phyloP scores from a whole-genome alignment of 495 filamentous ascomycete species.

The Annulohypoxylon nitens region DNA sequence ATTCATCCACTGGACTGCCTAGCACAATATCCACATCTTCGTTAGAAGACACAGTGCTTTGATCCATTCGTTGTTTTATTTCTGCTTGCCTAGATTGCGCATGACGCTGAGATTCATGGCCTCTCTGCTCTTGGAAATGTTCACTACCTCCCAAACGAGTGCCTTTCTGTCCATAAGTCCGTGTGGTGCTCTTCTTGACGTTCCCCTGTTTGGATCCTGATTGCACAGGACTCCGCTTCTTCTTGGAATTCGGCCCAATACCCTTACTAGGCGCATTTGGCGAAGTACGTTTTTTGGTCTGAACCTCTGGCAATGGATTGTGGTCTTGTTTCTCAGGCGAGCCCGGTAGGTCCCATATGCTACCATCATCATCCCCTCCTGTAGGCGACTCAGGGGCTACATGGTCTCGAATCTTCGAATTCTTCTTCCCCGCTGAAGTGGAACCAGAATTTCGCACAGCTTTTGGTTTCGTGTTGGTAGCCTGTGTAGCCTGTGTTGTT shows the following conservation, averaged over 20 bases:
- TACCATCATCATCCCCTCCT: not conserved
- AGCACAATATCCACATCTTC: not conserved
- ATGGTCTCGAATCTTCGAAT: constrained; percentile 3
- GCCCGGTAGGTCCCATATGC: not conserved
- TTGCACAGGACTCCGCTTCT: constrained; percentile 31
- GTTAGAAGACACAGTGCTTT: not conserved
- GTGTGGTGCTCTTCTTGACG: not conserved
- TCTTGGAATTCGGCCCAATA: constrained; percentile 35
- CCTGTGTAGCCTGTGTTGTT: constrained; percentile 2
- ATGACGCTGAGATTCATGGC: not conserved
- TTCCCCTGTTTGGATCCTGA: not conserved
- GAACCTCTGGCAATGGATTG: not conserved
- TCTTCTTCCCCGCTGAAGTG: constrained; percentile 1
- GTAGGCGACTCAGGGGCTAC: constrained; percentile 2
- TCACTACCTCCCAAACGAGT: not conserved
- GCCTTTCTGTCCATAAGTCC: constrained; percentile 15
- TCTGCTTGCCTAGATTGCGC: not conserved
- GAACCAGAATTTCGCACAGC: not conserved
- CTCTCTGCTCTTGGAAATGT: not conserved
- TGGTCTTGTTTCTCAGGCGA: constrained; percentile 15
- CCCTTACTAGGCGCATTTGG: not conserved
- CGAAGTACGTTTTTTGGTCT: not conserved
- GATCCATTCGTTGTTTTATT: constrained; percentile 3
- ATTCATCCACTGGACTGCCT: not conserved
- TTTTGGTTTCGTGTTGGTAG: not conserved